Percentiles rank a stretch among this genome's conserved stretches.
Evolutionary conservation across 768 basidiomycete species (phyloP).

Genomic region (Rhodotorula kratochvilovae): DNA sequence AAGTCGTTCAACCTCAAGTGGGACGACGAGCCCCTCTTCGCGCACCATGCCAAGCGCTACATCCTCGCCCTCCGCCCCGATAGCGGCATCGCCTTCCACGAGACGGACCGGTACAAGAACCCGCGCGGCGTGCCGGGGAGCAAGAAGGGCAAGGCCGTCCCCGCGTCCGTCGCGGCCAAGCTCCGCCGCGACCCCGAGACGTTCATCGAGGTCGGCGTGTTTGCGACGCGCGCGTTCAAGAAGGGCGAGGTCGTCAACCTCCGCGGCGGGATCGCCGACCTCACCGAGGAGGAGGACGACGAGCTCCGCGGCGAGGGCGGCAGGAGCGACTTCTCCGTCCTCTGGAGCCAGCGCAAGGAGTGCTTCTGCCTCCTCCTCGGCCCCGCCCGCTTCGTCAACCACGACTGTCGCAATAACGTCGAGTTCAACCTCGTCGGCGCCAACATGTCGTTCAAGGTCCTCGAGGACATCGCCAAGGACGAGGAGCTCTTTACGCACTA

Average conservation of each 20-base stretch:
- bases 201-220: constrained; percentile 37
- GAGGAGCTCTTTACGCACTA: constrained; percentile 39
- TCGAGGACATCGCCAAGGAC: constrained; percentile 35
- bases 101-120: constrained; percentile 36
- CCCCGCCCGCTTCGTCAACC: constrained; percentile 35
- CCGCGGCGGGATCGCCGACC: constrained; percentile 28
- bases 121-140: neutral
- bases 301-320: constrained; percentile 17
- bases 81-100: constrained; percentile 39
- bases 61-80: constrained; percentile 32
- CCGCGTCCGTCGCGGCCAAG: constrained; percentile 1
- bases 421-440: constrained; percentile 21
- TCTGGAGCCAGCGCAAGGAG: constrained; percentile 31
- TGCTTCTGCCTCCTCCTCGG: constrained; percentile 35
- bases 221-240: constrained; percentile 37
- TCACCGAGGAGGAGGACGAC: constrained; percentile 37
- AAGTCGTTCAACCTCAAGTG: constrained; percentile 13
- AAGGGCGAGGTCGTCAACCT: constrained; percentile 36
- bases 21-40: constrained; percentile 1
- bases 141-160: neutral
- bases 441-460: constrained; percentile 35
- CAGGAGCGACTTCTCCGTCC: constrained; percentile 32
- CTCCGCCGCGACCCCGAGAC: neutral
- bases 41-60: constrained; percentile 31
- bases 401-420: constrained; percentile 39